phyloP scores from a whole-genome alignment of 2,329 filamentous ascomycete species.

The Coniochaeta ligniaria region DNA sequence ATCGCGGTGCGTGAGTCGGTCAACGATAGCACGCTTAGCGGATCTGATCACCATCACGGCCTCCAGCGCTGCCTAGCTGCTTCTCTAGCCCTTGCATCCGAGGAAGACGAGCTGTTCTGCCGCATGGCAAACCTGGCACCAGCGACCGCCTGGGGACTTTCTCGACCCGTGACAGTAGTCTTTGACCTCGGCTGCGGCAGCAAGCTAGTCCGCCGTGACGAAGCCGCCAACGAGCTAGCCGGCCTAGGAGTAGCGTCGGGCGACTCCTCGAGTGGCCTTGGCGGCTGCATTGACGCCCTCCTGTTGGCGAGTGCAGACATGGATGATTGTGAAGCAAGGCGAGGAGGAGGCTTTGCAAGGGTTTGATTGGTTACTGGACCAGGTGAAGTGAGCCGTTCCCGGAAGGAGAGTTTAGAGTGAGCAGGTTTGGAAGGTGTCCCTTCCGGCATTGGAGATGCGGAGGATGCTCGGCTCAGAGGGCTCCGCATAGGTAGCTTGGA shows the following conservation, averaged over 20 bases:
- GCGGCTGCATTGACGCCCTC: conserved; percentile 46
- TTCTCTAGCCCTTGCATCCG: conserved; percentile 23
- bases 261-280: conserved; percentile 15
- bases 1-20: too few species aligned
- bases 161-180: conserved; percentile 32
- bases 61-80: conserved; percentile 45
- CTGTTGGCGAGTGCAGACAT: conserved; percentile 35
- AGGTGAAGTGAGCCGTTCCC: conserved; percentile 43
- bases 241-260: conserved; percentile 33
- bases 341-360: conserved; percentile 30
- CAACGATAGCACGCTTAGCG: neutral
- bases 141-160: conserved; percentile 39
- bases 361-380: conserved; percentile 37
- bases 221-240: conserved; percentile 47
- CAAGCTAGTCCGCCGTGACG: conserved; percentile 40
- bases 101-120: conserved; percentile 23
- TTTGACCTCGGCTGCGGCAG: conserved; percentile 38
- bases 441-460: conserved; percentile 36
- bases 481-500: conserved; percentile 46
- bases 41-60: neutral
- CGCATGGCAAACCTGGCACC: conserved; percentile 38
- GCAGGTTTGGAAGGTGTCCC: conserved; percentile 15
- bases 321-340: conserved; percentile 35
- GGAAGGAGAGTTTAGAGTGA: conserved; percentile 41
- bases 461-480: conserved; percentile 35